Base-by-base conservation (phyloP, 495 filamentous ascomycete species). In the Glonium stellatum region DNA sequence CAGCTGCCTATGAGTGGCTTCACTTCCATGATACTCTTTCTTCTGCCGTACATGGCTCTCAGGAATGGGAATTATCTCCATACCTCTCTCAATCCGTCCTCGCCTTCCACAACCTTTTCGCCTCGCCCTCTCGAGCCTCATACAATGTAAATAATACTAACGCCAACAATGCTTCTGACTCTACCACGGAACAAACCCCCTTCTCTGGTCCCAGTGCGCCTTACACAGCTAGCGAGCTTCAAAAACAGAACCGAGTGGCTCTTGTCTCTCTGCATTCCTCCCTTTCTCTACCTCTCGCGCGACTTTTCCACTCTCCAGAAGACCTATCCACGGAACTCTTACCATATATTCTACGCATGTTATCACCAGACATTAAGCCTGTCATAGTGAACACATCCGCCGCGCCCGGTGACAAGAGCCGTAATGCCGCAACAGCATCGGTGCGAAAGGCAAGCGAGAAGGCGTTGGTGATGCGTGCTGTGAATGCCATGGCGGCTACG, bases 51-150 rank as follows among this genome's bases (percentile, higher is more conserved):
- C 88, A 84, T 67, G 73, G 80, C 9, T 80, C 77, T 50, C 90
- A 96, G 70, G 91, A 93, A 46, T 97, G 91, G 85, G 92, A 97
- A 69, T 75, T 97, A 31, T 78, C 77, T 15, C 83, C 88, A 0
- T 98, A 98, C 71, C 82, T 97, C 58, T 86, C 84, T 66, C 86
- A 90, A 65, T 84, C 92, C 0, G 79, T 90, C 25, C 80, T 97
- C 0, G 93, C 89, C 5, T 96, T 96, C 72, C 95, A 98, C 68
- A 80, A 90, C 70, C 80, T 98, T 8, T 98, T 98, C 69, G 88
- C 92, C 13, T 80, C 80, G 4, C 77, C 83, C 12, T 66, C 69
- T 21, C 66, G 34, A 60, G 4, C 12, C 39, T 44, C 39, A 3
- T 18, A 44, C 39, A 44, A 18, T 44, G 18, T 22, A 23, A 31